phyloP scores from a whole-genome alignment of 371 early-diverging fungal genomes.

The Smittium mucronatum region DNA sequence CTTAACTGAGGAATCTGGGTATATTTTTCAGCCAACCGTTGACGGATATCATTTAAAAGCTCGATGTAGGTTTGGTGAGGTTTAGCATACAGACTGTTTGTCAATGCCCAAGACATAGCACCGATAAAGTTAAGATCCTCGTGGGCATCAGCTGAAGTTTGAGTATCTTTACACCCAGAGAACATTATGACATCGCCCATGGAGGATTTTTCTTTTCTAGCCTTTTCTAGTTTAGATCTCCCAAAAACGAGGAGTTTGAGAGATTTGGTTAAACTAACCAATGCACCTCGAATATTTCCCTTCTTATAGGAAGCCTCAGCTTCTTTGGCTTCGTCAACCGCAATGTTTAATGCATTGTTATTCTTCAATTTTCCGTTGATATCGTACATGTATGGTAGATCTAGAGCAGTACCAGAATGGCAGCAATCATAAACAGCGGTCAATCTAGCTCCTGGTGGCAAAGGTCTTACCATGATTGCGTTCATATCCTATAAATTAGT shows the following conservation, averaged over 20 bases:
- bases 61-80: slow-evolving; percentile 56
- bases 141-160: slow-evolving; percentile 74
- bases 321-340: slow-evolving; percentile 19
- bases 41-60: slow-evolving; percentile 54
- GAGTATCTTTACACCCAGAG: slow-evolving; percentile 80
- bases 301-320: slow-evolving; percentile 20
- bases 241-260: slow-evolving; percentile 24
- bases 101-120: slow-evolving; percentile 79
- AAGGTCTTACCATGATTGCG: slow-evolving; percentile 57
- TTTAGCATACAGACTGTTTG: slow-evolving; percentile 41
- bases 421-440: slow-evolving; percentile 78
- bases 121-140: slow-evolving; percentile 44
- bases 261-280: slow-evolving; percentile 21
- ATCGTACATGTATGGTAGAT: slow-evolving; percentile 73
- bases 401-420: slow-evolving; percentile 73
- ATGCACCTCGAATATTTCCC: slow-evolving; percentile 13
- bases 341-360: slow-evolving; percentile 20
- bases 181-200: slow-evolving; percentile 76
- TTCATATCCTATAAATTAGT: slow-evolving; percentile 45
- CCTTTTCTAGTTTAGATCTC: slow-evolving; percentile 32
- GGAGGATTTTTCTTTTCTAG: slow-evolving; percentile 39
- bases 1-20: slow-evolving; percentile 71
- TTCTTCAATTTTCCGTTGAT: slow-evolving; percentile 48
- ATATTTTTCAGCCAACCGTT: slow-evolving; percentile 50
- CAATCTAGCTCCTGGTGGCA: slow-evolving; percentile 72